phyloP scores from a whole-genome alignment of 805 yeast genomes.

The Cyberlindnera nakhonratchasimensis region DNA sequence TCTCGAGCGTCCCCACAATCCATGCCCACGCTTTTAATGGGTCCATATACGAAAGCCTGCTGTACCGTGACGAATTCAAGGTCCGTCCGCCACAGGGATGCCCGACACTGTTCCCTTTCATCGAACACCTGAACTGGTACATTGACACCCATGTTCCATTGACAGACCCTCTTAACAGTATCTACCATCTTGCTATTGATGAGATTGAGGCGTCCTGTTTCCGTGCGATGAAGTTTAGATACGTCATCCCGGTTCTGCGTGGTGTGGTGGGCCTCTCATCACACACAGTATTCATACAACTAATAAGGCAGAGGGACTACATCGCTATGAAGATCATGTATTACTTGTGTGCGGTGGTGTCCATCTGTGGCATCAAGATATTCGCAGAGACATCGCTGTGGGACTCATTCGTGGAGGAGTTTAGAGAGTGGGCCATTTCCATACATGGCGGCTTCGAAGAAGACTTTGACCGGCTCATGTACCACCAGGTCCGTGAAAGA shows the following conservation, averaged over 20 bases:
- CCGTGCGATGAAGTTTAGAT: slow-evolving; percentile 19
- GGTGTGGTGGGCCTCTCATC: slow-evolving; percentile 12
- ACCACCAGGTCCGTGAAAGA: slow-evolving; percentile 16
- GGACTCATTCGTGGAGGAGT: slow-evolving; percentile 21
- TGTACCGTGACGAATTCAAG: slow-evolving; percentile 14
- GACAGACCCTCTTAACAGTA: not conserved
- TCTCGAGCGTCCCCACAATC: slow-evolving; percentile 4
- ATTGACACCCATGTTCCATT: slow-evolving; percentile 6
- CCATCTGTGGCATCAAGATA: slow-evolving; percentile 23
- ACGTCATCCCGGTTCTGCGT: slow-evolving; percentile 22
- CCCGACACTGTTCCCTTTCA: slow-evolving; percentile 14
- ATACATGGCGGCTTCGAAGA: slow-evolving; percentile 20
- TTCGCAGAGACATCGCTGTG: slow-evolving; percentile 17
- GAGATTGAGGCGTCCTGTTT: slow-evolving; percentile 21
- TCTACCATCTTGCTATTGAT: slow-evolving; percentile 13
- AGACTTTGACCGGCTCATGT: slow-evolving; percentile 16
- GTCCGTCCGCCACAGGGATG: slow-evolving; percentile 9
- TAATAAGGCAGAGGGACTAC: slow-evolving; percentile 18
- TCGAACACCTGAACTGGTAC: slow-evolving; percentile 16
- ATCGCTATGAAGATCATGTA: slow-evolving; percentile 24
- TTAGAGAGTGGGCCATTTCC: slow-evolving; percentile 4
- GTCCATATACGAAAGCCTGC: slow-evolving; percentile 14
- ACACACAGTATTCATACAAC: slow-evolving; percentile 7
- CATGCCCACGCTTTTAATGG: slow-evolving; percentile 11
- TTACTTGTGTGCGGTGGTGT: slow-evolving; percentile 20